These are phyloP conservation scores for Botrytis byssoidea DNA, from an alignment of 2,329 filamentous ascomycete genomes.

Conservation along the genomic window DNA sequence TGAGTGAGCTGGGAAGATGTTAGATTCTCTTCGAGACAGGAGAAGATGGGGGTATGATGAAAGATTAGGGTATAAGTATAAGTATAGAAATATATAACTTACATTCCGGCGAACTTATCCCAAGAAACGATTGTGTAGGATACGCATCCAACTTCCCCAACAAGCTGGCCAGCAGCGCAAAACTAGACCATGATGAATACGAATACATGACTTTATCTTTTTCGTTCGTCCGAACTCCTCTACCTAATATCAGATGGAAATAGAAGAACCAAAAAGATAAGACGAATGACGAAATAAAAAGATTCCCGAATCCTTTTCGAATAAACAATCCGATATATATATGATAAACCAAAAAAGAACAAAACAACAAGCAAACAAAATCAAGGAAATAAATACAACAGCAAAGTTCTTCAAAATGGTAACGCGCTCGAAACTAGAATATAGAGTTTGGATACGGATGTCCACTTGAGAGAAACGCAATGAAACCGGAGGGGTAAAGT, in stretches of 20 bases:
- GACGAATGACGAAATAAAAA: not conserved
- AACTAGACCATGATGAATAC: not conserved
- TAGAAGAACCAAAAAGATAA: not conserved
- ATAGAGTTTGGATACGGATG: not conserved
- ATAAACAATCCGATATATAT: not conserved
- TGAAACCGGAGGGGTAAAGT: not conserved
- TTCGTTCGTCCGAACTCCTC: not conserved
- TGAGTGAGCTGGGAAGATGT: not conserved
- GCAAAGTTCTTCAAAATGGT: not conserved
- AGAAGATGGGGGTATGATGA: not conserved
- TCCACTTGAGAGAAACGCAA: not conserved
- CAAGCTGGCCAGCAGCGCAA: not conserved
- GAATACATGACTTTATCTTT: not conserved
- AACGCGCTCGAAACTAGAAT: not conserved
- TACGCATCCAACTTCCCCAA: not conserved
- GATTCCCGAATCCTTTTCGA: not conserved
- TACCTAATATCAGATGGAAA: not conserved
- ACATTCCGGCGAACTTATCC: not conserved
- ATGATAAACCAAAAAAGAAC: not conserved
- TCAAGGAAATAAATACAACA: not conserved
- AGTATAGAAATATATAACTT: not conserved
- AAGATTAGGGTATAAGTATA: not conserved
- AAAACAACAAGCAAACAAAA: not conserved
- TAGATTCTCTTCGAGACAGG: not conserved
- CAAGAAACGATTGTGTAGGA: not conserved